Percentiles rank a stretch among this genome's conserved stretches.
Conservation (phyloP, 495 filamentous ascomycete genomes). For the Xylaria grammica region DNA sequence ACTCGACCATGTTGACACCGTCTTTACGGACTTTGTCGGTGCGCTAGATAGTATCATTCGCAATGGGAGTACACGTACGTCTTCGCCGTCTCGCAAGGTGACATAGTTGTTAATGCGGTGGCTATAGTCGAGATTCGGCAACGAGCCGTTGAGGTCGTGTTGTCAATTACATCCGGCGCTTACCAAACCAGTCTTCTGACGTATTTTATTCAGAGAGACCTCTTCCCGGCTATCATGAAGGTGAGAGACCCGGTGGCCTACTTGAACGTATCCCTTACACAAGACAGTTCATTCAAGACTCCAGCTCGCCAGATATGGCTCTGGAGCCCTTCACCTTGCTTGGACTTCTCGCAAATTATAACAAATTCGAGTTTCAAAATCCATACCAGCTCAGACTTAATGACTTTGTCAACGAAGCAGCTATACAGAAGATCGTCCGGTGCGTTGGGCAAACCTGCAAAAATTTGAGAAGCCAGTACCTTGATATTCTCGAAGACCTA, state of each 20-base stretch:
- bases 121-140: conserved; percentile 69
- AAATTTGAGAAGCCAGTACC: conserved; percentile 71
- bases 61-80: conserved; percentile 73
- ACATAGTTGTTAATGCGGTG: background rate
- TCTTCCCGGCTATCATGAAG: conserved; percentile 95
- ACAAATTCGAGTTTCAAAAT: conserved; percentile 99
- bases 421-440: conserved; percentile 80
- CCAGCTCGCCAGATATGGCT: conserved; percentile 63
- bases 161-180: conserved; percentile 86
- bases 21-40: conserved; percentile 87
- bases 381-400: conserved; percentile 94
- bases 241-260: conserved; percentile 49
- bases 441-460: conserved; percentile 74
- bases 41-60: conserved; percentile 81
- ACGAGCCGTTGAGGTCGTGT: conserved; percentile 79
- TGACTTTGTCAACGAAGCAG: conserved; percentile 92
- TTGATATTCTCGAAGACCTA: conserved; percentile 89
- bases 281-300: conserved; percentile 81
- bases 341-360: conserved; percentile 95
- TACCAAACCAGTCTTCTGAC: conserved; percentile 93
- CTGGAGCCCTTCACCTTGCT: conserved; percentile 81
- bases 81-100: background rate
- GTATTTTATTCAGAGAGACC: conserved; percentile 93
- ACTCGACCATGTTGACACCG: conserved; percentile 80
- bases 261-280: conserved; percentile 14